Conservation (phyloP, 768 basidiomycete species). For the Calocybe indica region DNA sequence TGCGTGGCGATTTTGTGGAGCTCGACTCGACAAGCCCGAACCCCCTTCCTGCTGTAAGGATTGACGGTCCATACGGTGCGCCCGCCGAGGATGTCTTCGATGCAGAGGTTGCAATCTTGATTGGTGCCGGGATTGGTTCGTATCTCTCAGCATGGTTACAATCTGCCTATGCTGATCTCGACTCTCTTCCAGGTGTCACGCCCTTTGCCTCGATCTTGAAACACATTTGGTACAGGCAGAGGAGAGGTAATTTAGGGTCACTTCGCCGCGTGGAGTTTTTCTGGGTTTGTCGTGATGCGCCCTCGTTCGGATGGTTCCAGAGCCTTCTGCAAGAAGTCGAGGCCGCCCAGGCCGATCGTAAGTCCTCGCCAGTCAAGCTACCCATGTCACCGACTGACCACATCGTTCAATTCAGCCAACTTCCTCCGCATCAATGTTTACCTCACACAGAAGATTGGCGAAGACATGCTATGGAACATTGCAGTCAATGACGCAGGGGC, state of each 20-base stretch:
- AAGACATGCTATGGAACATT: slow-evolving; percentile 91
- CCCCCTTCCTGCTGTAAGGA: slow-evolving; percentile 62
- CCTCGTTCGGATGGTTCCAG: slow-evolving; percentile 99
- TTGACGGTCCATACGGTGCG: slow-evolving; percentile 92
- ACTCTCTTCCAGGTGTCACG: slow-evolving; percentile 59
- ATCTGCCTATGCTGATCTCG: no score
- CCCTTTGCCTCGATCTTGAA: slow-evolving; percentile 94
- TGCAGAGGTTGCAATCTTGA: slow-evolving; percentile 81
- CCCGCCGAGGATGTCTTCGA: slow-evolving; percentile 89
- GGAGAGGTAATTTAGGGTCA: slow-evolving; percentile 66
- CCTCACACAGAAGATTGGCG: slow-evolving; percentile 77
- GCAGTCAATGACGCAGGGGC: slow-evolving; percentile 82
- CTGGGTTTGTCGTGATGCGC: slow-evolving; percentile 91
- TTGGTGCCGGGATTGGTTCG: slow-evolving; percentile 91
- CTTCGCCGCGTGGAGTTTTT: slow-evolving; percentile 91
- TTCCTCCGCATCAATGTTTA: slow-evolving; percentile 92
- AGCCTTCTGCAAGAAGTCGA: slow-evolving; percentile 84
- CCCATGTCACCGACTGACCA: slow-evolving; percentile 7
- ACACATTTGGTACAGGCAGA: slow-evolving; percentile 93
- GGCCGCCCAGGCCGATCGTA: slow-evolving; percentile 83
- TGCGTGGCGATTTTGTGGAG: slow-evolving; percentile 79
- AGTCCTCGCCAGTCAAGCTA: slow-evolving; percentile 23
- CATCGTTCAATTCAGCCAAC: slow-evolving; percentile 52
- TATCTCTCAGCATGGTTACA: not conserved
- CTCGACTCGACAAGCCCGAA: slow-evolving; percentile 50